A percentile compares a stretch with the other conserved stretches of the same genome.
These are phyloP conservation scores for Allomyces macrogynus DNA, from an alignment of 192 early-diverging fungal genomes.

Conservation along the genomic window DNA sequence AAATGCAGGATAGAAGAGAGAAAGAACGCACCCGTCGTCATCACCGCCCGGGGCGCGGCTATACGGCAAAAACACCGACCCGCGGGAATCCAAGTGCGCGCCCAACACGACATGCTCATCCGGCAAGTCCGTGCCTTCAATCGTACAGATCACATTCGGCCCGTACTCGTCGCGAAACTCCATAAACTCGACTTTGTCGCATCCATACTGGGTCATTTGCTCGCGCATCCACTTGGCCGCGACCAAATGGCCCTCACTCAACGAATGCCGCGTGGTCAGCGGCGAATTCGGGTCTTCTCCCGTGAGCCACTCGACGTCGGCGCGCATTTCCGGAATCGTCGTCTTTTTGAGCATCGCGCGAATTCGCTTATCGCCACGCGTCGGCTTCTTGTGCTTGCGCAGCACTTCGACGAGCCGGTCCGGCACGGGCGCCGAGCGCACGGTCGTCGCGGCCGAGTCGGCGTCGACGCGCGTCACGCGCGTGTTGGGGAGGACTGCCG, in stretches of 20 bases:
- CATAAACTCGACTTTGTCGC: constrained; percentile 17
- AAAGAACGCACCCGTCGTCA: constrained; percentile 13
- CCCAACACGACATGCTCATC: constrained; percentile 21
- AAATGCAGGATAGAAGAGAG: no score
- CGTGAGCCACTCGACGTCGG: constrained; percentile 18
- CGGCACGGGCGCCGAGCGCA: no score
- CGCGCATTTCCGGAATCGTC: constrained; percentile 9
- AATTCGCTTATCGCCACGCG: constrained; percentile 11
- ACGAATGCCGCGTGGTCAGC: constrained; percentile 13
- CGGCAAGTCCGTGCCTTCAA: constrained; percentile 16
- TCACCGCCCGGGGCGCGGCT: constrained; percentile 17
- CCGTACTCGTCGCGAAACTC: constrained; percentile 11
- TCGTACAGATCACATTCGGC: constrained; percentile 22
- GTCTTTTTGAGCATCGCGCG: constrained; percentile 7
- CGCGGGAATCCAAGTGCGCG: constrained; percentile 19
- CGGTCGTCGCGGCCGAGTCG: no score
- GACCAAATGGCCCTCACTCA: constrained; percentile 11
- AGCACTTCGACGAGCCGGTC: no score
- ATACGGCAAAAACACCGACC: constrained; percentile 12
- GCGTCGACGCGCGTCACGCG: no score
- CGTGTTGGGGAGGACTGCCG: no score
- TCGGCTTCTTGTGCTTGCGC: no score
- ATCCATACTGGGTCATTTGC: constrained; percentile 16
- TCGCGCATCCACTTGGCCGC: constrained; percentile 17
- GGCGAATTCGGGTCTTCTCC: constrained; percentile 16